Evolutionary conservation across 129 eudicot genomes (phyloP), one percentile per base, ranked within the genome.

Genomic region (Oenanthe sinensis): DNA sequence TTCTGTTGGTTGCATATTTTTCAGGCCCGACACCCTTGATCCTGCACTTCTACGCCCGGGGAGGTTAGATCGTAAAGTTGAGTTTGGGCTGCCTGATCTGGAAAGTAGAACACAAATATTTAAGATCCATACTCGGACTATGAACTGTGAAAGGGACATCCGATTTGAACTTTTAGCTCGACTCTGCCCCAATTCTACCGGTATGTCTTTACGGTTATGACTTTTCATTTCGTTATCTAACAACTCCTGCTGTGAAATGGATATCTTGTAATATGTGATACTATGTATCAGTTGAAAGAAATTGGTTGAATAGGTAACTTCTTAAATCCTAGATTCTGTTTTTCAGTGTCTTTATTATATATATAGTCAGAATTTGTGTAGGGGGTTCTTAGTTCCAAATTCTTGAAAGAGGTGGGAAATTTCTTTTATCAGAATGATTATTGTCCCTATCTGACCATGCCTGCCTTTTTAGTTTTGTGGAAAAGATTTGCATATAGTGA

Each of bases 151-250:
- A 68, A 88, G 99, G 72, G 99, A 96, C 83, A 79, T 96, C 19
- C 91, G 99, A 5, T 96, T 92, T 84, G 99, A 96, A 80, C 99
- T 96, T 77, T 83, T 96, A 76, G 96, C 99, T 48, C 96, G 97
- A 39, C 97, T 96, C 60, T 96, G 99, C 90, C 99, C 99, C 22
- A 96, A 96, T 82, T 90, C 99, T 52, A 96, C 99, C 30, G 99
- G 99, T 96, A 86, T 14, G 20, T 78, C 30, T 39, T 67, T 28
- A 48, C 22, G 12, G 44, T 54, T 77, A 8, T 54, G 49, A 70
- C 42, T 12, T 58, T 42, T 8, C 14, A 10, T 39, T 40, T 40
- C 28, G 6, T 3, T 15, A 17, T 20, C 26, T 22, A 60, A 6
- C 44, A 58, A 37, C 63, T 60, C 68, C 33, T 37, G 33, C 76